A percentile compares a stretch with the other conserved stretches of the same genome.
Evolutionary conservation across 2,329 filamentous ascomycete species (phyloP).

Genomic region (Sporothrix dimorphospora): DNA sequence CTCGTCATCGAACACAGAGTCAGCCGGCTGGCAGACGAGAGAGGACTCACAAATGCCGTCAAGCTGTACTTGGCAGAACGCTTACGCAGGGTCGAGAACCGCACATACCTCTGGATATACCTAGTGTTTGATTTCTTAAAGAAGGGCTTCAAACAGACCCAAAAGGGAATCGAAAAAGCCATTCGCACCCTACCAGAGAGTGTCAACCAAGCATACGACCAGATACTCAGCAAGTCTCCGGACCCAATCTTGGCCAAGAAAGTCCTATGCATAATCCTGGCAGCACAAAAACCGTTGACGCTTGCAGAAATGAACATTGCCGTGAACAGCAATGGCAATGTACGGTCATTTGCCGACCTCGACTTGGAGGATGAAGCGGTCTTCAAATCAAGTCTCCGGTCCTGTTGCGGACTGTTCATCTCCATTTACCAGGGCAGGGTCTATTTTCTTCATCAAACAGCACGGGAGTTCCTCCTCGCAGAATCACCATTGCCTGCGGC

Average conservation of each 20-base stretch:
- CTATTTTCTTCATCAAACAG: not conserved
- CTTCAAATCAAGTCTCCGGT: not conserved
- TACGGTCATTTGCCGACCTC: not conserved
- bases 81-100: slow-evolving; percentile 36
- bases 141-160: slow-evolving; percentile 27
- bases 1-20: slow-evolving; percentile 27
- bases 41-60: not conserved
- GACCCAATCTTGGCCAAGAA: slow-evolving; percentile 31
- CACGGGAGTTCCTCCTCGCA: not conserved
- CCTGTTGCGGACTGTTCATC: not conserved
- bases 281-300: too few relatives aligned
- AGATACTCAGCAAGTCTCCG: slow-evolving; percentile 33
- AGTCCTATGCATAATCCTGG: not conserved
- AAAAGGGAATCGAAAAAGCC: slow-evolving; percentile 29
- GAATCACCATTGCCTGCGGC: not conserved
- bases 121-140: slow-evolving; percentile 39
- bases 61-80: slow-evolving; percentile 31
- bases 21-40: not conserved
- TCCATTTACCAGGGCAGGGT: not conserved
- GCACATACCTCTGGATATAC: slow-evolving; percentile 46
- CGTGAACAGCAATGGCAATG: too few relatives aligned
- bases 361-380: not conserved
- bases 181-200: slow-evolving; percentile 35
- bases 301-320: too few relatives aligned
- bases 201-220: slow-evolving; percentile 35